A percentile compares a stretch with the other conserved stretches of the same genome.
phyloP scores from a whole-genome alignment of 805 yeast genomes.

The Hanseniaspora singularis region DNA sequence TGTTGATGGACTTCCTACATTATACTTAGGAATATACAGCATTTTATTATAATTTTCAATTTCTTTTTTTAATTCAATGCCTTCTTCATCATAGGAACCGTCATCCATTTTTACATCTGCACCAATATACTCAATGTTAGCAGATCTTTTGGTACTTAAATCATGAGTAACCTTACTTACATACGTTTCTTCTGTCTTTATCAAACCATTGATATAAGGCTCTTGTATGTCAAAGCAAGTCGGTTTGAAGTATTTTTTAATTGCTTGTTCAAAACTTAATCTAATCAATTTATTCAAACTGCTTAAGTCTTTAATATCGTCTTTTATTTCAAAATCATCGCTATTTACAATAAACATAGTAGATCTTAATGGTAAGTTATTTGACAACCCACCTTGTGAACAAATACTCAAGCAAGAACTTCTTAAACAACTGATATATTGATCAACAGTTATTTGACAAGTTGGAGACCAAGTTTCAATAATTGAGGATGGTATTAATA shows the following conservation, averaged over 20 bases:
- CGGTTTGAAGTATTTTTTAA: conserved; percentile 15
- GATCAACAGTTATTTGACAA: conserved; percentile 4
- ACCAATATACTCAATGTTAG: conserved; percentile 57
- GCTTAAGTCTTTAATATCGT: conserved; percentile 12
- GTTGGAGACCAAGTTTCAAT: conserved; percentile 2
- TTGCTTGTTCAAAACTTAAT: not conserved
- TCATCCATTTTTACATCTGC: conserved; percentile 35
- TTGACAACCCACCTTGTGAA: conserved; percentile 3
- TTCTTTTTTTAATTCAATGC: conserved; percentile 47
- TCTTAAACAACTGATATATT: conserved; percentile 7
- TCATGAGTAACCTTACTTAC: conserved; percentile 80
- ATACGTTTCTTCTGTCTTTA: conserved; percentile 56
- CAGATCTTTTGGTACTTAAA: conserved; percentile 64
- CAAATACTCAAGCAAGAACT: conserved; percentile 10
- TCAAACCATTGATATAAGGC: conserved; percentile 71
- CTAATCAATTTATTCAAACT: conserved; percentile 12
- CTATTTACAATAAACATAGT: conserved; percentile 37
- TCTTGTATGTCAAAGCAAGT: conserved; percentile 51
- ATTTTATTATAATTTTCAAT: conserved; percentile 34
- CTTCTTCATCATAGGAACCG: conserved; percentile 22
- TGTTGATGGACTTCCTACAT: not conserved
- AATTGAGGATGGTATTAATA: not conserved
- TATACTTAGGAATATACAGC: conserved; percentile 6
- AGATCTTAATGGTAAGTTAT: conserved; percentile 47
- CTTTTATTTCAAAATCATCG: conserved; percentile 16